Conservation (phyloP, 1,139 yeast genomes). For the Nakaseomyces delphensis region DNA sequence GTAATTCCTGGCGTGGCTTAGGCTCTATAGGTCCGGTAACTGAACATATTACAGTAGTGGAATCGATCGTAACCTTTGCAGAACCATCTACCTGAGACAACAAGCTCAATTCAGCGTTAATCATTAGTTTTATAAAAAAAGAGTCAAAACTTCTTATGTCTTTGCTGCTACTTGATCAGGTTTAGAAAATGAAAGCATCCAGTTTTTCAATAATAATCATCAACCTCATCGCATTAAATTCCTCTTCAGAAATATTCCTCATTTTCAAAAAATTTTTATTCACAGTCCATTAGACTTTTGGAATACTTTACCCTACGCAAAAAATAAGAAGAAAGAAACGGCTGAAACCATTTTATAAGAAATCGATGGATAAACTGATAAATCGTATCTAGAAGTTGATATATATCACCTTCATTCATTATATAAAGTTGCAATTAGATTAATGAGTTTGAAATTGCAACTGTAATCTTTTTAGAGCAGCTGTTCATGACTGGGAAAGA, state of each 20-base stretch:
- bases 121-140: neutral
- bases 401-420: too few species aligned
- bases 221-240: too few species aligned
- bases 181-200: too few species aligned
- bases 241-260: too few species aligned
- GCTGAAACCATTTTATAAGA: neutral
- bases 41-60: constrained; percentile 57
- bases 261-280: neutral
- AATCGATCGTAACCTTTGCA: constrained; percentile 44
- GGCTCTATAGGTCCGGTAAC: constrained; percentile 92
- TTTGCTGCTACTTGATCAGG: too few species aligned
- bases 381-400: neutral
- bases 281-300: neutral
- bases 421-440: too few species aligned
- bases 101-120: constrained; percentile 24
- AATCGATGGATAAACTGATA: neutral
- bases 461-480: too few species aligned
- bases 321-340: constrained; percentile 1
- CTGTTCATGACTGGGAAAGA: constrained; percentile 29
- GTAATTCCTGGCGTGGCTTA: constrained; percentile 73
- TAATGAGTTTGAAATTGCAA: too few species aligned
- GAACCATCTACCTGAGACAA: constrained; percentile 73
- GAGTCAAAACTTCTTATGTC: too few species aligned
- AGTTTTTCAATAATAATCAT: too few species aligned
- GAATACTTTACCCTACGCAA: too few species aligned